A percentile compares a stretch with the other conserved stretches of the same genome.
phyloP scores from a whole-genome alignment of 805 yeast species.

The Hagleromyces aurorensis region DNA sequence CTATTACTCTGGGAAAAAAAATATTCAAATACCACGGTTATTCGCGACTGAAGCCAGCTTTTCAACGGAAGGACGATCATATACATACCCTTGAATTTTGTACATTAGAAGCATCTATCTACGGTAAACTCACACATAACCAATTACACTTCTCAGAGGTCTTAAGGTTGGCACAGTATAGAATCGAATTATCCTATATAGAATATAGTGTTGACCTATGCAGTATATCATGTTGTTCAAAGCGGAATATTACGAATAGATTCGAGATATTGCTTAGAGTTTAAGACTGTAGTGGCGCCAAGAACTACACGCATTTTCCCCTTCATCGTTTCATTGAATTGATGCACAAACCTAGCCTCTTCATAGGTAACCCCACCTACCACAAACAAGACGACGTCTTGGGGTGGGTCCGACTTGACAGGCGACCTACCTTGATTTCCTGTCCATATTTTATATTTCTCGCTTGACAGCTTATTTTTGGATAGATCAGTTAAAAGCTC shows the following conservation, averaged over 20 bases:
- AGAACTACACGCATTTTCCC: conserved; percentile 57
- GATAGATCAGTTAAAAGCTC: conserved; percentile 29
- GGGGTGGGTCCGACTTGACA: conserved; percentile 35
- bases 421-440: too few relatives aligned
- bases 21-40: conserved; percentile 31
- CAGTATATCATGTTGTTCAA: conserved; percentile 2
- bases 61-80: not conserved
- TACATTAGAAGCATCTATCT: conserved; percentile 3
- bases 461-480: conserved; percentile 30
- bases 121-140: conserved; percentile 6
- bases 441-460: conserved; percentile 34
- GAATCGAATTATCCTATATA: too few relatives aligned
- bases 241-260: conserved; percentile 11
- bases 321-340: conserved; percentile 44
- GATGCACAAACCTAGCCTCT: conserved; percentile 77
- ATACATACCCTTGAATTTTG: too few relatives aligned
- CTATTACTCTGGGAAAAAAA: conserved; percentile 74
- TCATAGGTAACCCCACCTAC: conserved; percentile 92
- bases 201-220: too few relatives aligned
- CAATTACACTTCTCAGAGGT: too few relatives aligned
- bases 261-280: conserved; percentile 36
- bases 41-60: conserved; percentile 4
- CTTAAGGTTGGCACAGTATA: too few relatives aligned
- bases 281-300: conserved; percentile 70
- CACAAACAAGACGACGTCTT: conserved; percentile 62